Percentiles rank a stretch among this genome's conserved stretches.
phyloP scores from a whole-genome alignment of 2,329 filamentous ascomycete species.

The Moelleriella libera region DNA sequence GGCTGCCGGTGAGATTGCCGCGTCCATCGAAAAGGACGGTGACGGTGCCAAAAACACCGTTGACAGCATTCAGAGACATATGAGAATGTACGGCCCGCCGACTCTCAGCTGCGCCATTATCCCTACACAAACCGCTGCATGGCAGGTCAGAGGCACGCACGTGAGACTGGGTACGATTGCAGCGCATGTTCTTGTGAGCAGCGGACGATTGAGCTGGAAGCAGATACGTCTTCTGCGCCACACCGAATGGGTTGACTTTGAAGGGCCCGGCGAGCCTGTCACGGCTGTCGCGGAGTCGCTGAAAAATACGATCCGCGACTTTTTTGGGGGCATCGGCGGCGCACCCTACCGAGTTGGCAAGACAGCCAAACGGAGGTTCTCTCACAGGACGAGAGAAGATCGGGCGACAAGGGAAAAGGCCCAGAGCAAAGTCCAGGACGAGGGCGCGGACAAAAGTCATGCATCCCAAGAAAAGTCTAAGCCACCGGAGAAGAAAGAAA shows the following conservation, averaged over 20 bases:
- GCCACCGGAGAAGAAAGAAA: not conserved
- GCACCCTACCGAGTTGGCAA: slow-evolving; percentile 49
- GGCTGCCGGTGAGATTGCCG: slow-evolving; percentile 45
- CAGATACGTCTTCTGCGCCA: slow-evolving; percentile 50
- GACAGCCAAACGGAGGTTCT: slow-evolving; percentile 34
- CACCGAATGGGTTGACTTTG: slow-evolving; percentile 64
- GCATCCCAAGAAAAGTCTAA: not conserved
- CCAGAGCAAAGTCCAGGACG: slow-evolving; percentile 22
- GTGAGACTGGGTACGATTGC: slow-evolving; percentile 49
- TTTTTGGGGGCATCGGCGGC: slow-evolving; percentile 48
- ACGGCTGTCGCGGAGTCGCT: slow-evolving; percentile 51
- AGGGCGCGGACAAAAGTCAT: slow-evolving; percentile 10
- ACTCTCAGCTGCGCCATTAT: slow-evolving; percentile 54
- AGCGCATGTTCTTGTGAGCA: slow-evolving; percentile 48
- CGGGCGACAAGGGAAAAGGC: not conserved
- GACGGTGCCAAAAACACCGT: slow-evolving; percentile 60
- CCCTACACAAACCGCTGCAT: slow-evolving; percentile 47
- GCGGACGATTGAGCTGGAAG: slow-evolving; percentile 47
- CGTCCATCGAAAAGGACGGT: slow-evolving; percentile 45
- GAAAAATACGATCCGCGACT: slow-evolving; percentile 40
- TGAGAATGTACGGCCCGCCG: slow-evolving; percentile 34
- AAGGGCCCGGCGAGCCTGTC: slow-evolving; percentile 59
- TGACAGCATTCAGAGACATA: slow-evolving; percentile 46
- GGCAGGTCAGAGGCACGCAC: slow-evolving; percentile 47
- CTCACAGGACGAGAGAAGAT: slow-evolving; percentile 18